Base-by-base conservation (phyloP, 2,329 filamentous ascomycete genomes). In the Tothia fuscella region DNA sequence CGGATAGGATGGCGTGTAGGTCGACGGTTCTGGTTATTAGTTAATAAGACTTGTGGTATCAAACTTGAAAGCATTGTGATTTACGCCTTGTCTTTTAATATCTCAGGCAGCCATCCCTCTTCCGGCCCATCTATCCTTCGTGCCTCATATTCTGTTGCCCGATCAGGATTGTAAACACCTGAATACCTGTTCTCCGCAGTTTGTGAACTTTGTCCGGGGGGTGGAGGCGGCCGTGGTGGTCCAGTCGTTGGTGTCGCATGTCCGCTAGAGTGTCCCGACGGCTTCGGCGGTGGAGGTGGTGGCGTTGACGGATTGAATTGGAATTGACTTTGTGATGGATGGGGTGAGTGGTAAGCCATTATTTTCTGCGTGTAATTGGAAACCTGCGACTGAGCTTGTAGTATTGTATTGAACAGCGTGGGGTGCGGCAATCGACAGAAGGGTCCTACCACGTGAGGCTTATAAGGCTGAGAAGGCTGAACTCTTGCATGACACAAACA, bases 21-120 rank as follows among this genome's bases (percentile, higher is more conserved):
- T 95, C 82, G 54, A 82, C 73, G 52, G 86, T 89, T 39, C 86
- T 85, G 55, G 26, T 36, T 31, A 30, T 34, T 46, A 25, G 38
- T 41, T 41, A 46, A 46, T 47, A 38, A 46, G 46, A 12, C 36
- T 35, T 41, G 41, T 41, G 48, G 55, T 45, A 54, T 19, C 48
- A 37, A 45, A 47, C 24, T 25, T 28, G 30, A 29, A 25, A 19
- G 34, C 20, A 19, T 32, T 34, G 42, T 49, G 46, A 64, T 75
- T 49, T 66, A 93, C 86, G 83, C 79, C 66, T 91, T 93, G 54
- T 91, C 82, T 54, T 82, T 74, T 2, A 95, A 64, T 10, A 77
- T 65, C 46, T 75, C 72, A 2, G 87, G 87, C 3, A 94, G 68
- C 87, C 87, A 94, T 48, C 78, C 73, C 40, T 82, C 76, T 33